Evolutionary conservation across 768 basidiomycete species (phyloP).

Genomic region (Pilatotrama ljubarskyi): DNA sequence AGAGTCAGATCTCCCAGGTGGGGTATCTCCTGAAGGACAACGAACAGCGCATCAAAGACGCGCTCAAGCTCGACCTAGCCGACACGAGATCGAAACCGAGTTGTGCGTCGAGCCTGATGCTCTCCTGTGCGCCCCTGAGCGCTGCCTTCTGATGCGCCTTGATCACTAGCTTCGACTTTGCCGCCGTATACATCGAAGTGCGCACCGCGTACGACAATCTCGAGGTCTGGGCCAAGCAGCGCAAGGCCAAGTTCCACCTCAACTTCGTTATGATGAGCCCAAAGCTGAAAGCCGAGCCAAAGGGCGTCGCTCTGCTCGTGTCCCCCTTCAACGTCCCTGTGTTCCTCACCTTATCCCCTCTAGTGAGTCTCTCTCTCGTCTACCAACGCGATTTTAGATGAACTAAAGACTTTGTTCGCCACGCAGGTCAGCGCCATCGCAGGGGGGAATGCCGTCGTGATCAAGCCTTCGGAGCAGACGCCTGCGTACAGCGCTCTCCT

Average conservation of each 20-base stretch:
- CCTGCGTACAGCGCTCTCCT: conserved; percentile 58
- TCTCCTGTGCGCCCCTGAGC: background rate
- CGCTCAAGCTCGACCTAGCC: conserved; percentile 64
- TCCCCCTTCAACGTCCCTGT: conserved; percentile 78
- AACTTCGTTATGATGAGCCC: conserved; percentile 63
- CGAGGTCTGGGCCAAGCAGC: conserved; percentile 73
- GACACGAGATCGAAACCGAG: conserved; percentile 58
- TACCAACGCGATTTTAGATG: background rate
- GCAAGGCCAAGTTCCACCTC: conserved; percentile 54
- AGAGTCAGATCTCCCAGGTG: conserved; percentile 74
- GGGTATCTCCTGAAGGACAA: conserved; percentile 78
- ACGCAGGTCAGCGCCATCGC: conserved; percentile 62
- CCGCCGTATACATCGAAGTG: conserved; percentile 50
- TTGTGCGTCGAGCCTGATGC: conserved; percentile 38
- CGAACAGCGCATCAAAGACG: conserved; percentile 52
- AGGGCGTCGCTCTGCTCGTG: conserved; percentile 72
- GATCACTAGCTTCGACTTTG: conserved; percentile 58
- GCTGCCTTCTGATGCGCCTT: background rate
- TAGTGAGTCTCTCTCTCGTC: conserved; percentile 42
- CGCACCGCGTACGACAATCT: conserved; percentile 59
- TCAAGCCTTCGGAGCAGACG: conserved; percentile 78
- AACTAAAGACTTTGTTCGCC: too few species aligned
- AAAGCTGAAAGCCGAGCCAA: conserved; percentile 70
- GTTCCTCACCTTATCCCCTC: conserved; percentile 53
- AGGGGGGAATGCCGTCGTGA: conserved; percentile 67